Conservation (phyloP, 495 filamentous ascomycete species). For the Patellaria atrata region DNA sequence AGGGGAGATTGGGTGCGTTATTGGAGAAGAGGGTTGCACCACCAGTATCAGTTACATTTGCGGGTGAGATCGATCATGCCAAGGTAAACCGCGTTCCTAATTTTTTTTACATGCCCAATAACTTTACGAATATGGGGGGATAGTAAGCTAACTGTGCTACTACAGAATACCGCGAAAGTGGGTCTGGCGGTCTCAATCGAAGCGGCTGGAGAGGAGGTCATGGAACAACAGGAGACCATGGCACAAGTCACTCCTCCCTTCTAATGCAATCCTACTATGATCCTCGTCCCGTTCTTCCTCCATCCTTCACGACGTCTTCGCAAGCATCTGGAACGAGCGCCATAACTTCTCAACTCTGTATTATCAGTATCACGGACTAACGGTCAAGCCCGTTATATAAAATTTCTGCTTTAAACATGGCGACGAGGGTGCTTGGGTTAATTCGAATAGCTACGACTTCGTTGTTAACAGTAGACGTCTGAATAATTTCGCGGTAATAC, state of each 20-base stretch:
- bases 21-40: conserved; percentile 91
- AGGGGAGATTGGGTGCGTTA: conserved; percentile 81
- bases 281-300: conserved; percentile 2
- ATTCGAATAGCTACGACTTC: no score
- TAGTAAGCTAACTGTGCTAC: conserved; percentile 1
- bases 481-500: no score
- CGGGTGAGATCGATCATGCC: conserved; percentile 90
- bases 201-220: conserved; percentile 72
- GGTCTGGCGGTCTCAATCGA: conserved; percentile 92
- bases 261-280: no score
- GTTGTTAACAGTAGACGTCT: no score
- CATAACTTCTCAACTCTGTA: conserved; percentile 21
- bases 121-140: conserved; percentile 1
- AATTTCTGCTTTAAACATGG: no score
- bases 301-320: conserved; percentile 4
- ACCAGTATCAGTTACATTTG: conserved; percentile 80
- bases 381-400: no score
- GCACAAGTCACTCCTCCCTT: no score
- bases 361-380: conserved; percentile 20
- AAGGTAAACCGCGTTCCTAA: conserved; percentile 56
- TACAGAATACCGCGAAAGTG: conserved; percentile 84
- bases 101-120: not conserved
- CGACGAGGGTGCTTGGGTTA: no score
- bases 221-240: conserved; percentile 84
- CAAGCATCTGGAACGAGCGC: no score